phyloP scores from a whole-genome alignment of 495 filamentous ascomycete genomes.

The Neurospora sp. region DNA sequence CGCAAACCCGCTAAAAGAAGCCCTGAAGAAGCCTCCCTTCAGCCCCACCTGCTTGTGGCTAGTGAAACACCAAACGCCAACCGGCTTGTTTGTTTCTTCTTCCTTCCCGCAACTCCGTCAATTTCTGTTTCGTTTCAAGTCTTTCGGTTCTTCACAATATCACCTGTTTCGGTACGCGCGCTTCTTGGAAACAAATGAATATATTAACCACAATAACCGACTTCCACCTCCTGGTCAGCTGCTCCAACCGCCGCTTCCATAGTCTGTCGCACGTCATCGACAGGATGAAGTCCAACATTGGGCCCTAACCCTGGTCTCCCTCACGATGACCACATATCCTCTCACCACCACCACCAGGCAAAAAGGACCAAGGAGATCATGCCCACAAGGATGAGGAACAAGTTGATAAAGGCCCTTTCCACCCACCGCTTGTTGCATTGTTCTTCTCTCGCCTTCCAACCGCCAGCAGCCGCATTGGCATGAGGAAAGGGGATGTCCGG shows the following conservation, averaged over 20 bases:
- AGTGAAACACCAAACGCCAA: neutral
- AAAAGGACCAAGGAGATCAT: neutral
- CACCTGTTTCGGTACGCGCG: neutral
- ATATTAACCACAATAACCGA: neutral
- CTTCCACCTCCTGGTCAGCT: neutral
- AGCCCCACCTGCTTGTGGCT: neutral
- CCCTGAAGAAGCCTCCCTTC: neutral
- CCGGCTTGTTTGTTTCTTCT: neutral
- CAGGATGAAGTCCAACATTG: no score
- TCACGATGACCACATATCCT: no score
- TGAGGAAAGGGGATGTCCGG: constrained; percentile 34
- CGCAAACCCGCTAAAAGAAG: neutral
- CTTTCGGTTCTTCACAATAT: neutral
- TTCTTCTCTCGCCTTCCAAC: constrained; percentile 17
- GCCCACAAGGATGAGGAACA: constrained; percentile 5
- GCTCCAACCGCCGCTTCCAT: neutral
- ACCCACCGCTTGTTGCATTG: constrained; percentile 23
- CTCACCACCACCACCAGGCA: neutral
- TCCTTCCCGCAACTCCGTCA: neutral
- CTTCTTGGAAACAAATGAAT: neutral
- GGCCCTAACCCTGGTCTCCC: neutral
- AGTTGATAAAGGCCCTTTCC: constrained; percentile 16
- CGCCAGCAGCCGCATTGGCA: constrained; percentile 16
- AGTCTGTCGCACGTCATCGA: neutral
- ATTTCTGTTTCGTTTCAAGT: neutral